Conservation (phyloP, 768 basidiomycete species). For the Hygrophorus russula region DNA sequence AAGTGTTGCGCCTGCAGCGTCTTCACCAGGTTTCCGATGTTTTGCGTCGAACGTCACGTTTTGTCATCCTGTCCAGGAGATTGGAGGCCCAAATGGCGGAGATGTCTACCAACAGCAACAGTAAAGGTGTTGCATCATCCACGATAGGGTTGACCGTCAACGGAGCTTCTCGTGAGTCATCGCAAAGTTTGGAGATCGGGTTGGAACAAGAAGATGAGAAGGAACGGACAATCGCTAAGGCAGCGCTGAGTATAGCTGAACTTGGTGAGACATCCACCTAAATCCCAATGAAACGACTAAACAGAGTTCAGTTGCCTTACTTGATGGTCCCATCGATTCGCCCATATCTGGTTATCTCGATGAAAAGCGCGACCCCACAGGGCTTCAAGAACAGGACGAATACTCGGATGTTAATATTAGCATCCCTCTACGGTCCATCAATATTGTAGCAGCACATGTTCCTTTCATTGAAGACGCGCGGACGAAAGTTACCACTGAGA, state of each 20-base stretch:
- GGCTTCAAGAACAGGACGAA: background rate
- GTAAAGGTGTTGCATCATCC: background rate
- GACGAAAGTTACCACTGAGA: conserved; percentile 63
- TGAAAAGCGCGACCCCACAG: background rate
- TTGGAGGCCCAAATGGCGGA: conserved; percentile 81
- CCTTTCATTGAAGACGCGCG: conserved; percentile 65
- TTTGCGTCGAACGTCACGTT: conserved; percentile 74
- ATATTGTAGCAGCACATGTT: conserved; percentile 58
- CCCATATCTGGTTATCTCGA: background rate
- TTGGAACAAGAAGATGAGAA: conserved; percentile 73
- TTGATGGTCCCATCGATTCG: conserved; percentile 28
- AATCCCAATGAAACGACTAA: conserved; percentile 2
- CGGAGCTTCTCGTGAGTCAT: background rate
- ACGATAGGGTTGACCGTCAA: conserved; percentile 3
- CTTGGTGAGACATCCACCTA: conserved; percentile 49
- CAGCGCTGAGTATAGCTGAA: conserved; percentile 90
- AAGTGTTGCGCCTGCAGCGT: conserved; percentile 65
- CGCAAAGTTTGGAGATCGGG: conserved; percentile 9
- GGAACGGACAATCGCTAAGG: conserved; percentile 84
- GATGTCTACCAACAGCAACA: conserved; percentile 27
- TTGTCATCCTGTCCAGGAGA: conserved; percentile 71
- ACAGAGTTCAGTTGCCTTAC: conserved; percentile 30
- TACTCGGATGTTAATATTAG: background rate
- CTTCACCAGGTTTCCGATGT: conserved; percentile 80
- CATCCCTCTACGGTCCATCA: conserved; percentile 66